These are phyloP conservation scores for Lomentospora prolificans DNA, from an alignment of 2,329 filamentous ascomycete species.

Conservation along the genomic window DNA sequence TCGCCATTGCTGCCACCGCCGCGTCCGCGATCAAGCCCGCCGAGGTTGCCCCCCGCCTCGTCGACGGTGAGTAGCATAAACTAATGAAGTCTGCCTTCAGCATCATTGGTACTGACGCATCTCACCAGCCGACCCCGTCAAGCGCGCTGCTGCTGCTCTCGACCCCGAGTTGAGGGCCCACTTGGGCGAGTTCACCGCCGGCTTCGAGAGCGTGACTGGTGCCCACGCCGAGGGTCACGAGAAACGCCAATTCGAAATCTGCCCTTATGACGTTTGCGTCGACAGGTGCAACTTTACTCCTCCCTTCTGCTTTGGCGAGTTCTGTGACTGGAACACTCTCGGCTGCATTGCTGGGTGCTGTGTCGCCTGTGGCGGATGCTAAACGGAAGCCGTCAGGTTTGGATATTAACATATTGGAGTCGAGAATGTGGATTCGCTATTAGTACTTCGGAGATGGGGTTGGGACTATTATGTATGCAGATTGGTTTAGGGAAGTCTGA, in stretches of 20 bases:
- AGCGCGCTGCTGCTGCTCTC: neutral
- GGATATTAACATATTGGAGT: too few relatives aligned
- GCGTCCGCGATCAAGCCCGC: neutral
- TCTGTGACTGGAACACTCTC: neutral
- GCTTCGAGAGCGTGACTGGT: neutral
- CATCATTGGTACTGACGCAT: neutral
- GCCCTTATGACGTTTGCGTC: neutral
- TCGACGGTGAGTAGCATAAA: neutral
- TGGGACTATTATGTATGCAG: too few relatives aligned
- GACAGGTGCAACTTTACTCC: neutral
- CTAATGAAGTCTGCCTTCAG: neutral
- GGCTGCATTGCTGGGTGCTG: neutral
- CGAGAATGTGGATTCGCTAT: too few relatives aligned
- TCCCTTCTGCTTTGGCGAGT: neutral
- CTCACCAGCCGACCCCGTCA: neutral
- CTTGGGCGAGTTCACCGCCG: neutral
- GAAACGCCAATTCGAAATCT: neutral
- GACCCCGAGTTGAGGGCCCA: neutral
- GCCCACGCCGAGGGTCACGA: neutral
- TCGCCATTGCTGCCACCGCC: neutral
- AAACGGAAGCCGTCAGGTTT: too few relatives aligned
- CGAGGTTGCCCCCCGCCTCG: neutral
- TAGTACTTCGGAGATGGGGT: too few relatives aligned
- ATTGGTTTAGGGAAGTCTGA: too few relatives aligned
- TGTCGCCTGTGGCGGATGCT: slow-evolving; percentile 2